Evolutionary conservation across 768 basidiomycete species (phyloP).

Genomic region (Gelatoporia subvermispora): DNA sequence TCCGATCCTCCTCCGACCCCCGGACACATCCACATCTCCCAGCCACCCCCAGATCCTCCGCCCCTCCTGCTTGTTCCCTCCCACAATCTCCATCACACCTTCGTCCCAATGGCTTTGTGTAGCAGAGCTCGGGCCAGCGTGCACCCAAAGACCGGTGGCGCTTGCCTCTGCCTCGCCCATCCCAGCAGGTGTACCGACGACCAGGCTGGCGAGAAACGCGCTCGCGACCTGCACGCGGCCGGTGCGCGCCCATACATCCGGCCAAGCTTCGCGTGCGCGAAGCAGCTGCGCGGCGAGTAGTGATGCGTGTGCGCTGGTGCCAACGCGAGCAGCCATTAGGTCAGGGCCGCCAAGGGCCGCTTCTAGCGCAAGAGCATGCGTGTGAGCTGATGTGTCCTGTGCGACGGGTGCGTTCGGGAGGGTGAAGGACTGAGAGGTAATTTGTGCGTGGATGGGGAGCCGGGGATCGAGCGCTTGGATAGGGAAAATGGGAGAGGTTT

Average conservation of each 20-base stretch:
- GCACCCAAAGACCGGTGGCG: conserved; percentile 75
- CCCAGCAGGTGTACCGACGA: conserved; percentile 66
- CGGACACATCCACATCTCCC: conserved; percentile 72
- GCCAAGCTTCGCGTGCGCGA: conserved; percentile 73
- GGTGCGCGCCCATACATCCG: conserved; percentile 76
- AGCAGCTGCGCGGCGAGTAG: conserved; percentile 72
- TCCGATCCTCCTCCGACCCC: conserved; percentile 59
- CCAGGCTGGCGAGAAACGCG: conserved; percentile 65
- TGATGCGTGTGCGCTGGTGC: conserved; percentile 66
- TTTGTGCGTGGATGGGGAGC: conserved; percentile 64
- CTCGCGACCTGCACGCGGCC: conserved; percentile 76
- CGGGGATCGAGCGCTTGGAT: conserved; percentile 71
- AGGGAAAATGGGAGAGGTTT: conserved; percentile 67
- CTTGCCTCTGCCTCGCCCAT: conserved; percentile 77
- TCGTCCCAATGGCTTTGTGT: conserved; percentile 64
- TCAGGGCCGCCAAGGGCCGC: conserved; percentile 74
- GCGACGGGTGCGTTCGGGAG: conserved; percentile 70
- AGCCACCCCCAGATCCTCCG: conserved; percentile 71
- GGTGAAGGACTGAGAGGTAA: conserved; percentile 62
- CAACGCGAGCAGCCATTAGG: conserved; percentile 70
- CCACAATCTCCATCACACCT: conserved; percentile 69
- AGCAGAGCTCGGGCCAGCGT: conserved; percentile 22
- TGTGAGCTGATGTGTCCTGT: conserved; percentile 77
- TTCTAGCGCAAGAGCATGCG: conserved; percentile 73
- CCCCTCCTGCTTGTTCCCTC: conserved; percentile 70